phyloP scores from a whole-genome alignment of 1,284 basidiomycete genomes.

The Schizophyllum amplum region DNA sequence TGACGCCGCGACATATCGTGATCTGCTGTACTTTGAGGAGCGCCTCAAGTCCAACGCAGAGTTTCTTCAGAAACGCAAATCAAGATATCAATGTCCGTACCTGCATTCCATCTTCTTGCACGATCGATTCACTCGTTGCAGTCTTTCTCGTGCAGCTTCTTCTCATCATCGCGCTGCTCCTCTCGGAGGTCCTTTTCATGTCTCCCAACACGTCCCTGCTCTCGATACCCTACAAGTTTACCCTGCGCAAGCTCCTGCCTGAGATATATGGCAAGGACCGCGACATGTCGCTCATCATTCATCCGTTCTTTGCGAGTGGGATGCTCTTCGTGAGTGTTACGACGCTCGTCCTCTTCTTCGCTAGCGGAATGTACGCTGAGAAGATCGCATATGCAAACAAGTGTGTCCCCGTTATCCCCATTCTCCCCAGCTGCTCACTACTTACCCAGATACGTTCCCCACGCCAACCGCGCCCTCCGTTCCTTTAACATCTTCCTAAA shows the following conservation, averaged over 20 bases:
- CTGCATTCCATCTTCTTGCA: neutral
- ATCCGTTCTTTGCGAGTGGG: slow-evolving; percentile 68
- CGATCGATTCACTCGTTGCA: slow-evolving; percentile 21
- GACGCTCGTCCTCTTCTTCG: slow-evolving; percentile 91
- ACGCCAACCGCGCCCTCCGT: slow-evolving; percentile 87
- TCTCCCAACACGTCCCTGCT: slow-evolving; percentile 53
- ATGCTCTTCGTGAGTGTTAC: slow-evolving; percentile 81
- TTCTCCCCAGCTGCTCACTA: neutral
- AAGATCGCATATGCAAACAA: slow-evolving; percentile 95
- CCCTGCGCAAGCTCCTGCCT: slow-evolving; percentile 42
- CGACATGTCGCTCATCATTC: slow-evolving; percentile 37
- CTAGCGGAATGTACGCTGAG: slow-evolving; percentile 93
- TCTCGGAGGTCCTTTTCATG: slow-evolving; percentile 60
- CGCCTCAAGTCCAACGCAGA: slow-evolving; percentile 90
- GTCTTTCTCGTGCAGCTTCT: slow-evolving; percentile 74
- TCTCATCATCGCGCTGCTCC: slow-evolving; percentile 60
- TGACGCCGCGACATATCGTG: slow-evolving; percentile 75
- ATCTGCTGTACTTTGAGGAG: slow-evolving; percentile 93
- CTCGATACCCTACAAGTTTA: slow-evolving; percentile 49
- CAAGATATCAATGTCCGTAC: slow-evolving; percentile 79
- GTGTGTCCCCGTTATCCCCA: slow-evolving; percentile 36
- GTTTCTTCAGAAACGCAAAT: slow-evolving; percentile 72
- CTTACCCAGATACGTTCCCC: slow-evolving; percentile 80
- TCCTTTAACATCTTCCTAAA: slow-evolving; percentile 97
- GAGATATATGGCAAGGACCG: slow-evolving; percentile 31